Conservation (phyloP, 2,329 filamentous ascomycete species). For the Colletotrichum musae region DNA sequence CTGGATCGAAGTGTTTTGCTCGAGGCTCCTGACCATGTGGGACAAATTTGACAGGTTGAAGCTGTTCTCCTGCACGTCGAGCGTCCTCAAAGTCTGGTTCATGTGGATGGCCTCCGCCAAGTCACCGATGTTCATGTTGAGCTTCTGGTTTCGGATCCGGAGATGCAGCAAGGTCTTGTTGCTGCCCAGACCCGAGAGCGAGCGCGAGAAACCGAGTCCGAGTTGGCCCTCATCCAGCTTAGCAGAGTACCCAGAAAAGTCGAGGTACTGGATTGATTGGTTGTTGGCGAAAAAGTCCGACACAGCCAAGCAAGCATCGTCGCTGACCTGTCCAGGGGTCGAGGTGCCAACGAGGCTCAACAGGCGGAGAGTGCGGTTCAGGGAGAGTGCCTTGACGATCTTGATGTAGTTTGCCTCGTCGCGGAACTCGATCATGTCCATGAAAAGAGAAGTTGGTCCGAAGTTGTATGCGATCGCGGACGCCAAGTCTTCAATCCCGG, state of each 20-base stretch:
- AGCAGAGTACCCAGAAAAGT: slow-evolving; percentile 70
- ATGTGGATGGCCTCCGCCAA: slow-evolving; percentile 64
- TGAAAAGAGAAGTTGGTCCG: slow-evolving; percentile 64
- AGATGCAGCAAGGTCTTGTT: slow-evolving; percentile 64
- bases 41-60: slow-evolving; percentile 67
- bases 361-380: slow-evolving; percentile 65
- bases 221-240: slow-evolving; percentile 72
- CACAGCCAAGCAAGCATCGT: slow-evolving; percentile 63
- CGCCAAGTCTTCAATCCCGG: slow-evolving; percentile 65
- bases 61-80: slow-evolving; percentile 70
- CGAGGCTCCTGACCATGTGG: slow-evolving; percentile 61
- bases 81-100: slow-evolving; percentile 64
- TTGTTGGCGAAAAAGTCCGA: slow-evolving; percentile 68
- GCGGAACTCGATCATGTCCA: slow-evolving; percentile 72
- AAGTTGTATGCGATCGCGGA: slow-evolving; percentile 62
- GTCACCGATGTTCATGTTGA: slow-evolving; percentile 68
- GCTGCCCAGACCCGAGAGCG: slow-evolving; percentile 62
- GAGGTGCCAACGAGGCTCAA: slow-evolving; percentile 70
- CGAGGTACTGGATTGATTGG: slow-evolving; percentile 65
- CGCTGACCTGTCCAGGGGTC: slow-evolving; percentile 61
- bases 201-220: slow-evolving; percentile 66
- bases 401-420: slow-evolving; percentile 66
- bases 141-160: slow-evolving; percentile 69
- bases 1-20: slow-evolving; percentile 58
- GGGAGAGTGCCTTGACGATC: slow-evolving; percentile 64